Conservation (phyloP, 352 stramenopile species). For the Globisporangium nagaii region DNA sequence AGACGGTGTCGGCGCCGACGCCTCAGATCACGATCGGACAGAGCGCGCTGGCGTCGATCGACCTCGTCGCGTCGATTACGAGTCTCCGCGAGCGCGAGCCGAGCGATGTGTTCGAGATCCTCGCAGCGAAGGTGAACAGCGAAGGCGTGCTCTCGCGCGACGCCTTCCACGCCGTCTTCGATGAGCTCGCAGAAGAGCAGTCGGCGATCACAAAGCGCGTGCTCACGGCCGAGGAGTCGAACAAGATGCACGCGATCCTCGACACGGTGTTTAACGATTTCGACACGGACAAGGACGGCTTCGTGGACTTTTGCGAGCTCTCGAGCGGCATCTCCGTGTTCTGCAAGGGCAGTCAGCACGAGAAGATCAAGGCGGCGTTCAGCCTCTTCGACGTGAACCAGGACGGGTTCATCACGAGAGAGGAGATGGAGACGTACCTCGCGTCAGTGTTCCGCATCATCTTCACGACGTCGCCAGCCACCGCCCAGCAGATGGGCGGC, state of each 20-base stretch:
- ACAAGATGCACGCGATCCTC: conserved; percentile 45
- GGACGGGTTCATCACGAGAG: conserved; percentile 73
- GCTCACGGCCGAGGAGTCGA: conserved; percentile 20
- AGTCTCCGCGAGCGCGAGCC: conserved; percentile 45
- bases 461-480: conserved; percentile 57
- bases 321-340: conserved; percentile 80
- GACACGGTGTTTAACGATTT: conserved; percentile 73
- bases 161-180: conserved; percentile 66
- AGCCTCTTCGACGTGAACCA: conserved; percentile 86
- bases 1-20: neutral
- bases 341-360: conserved; percentile 66
- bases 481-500: conserved; percentile 26
- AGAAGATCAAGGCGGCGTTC: conserved; percentile 82
- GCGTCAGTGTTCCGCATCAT: conserved; percentile 80
- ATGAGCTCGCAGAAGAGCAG: conserved; percentile 46
- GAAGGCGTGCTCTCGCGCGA: conserved; percentile 68
- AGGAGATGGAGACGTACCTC: conserved; percentile 87
- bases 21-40: conserved; percentile 13
- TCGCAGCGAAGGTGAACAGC: conserved; percentile 78
- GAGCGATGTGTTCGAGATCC: conserved; percentile 76
- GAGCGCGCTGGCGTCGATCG: conserved; percentile 38
- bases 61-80: conserved; percentile 54
- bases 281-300: conserved; percentile 67
- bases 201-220: conserved; percentile 16
- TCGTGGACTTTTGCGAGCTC: conserved; percentile 85